Conservation (phyloP, 2,329 filamentous ascomycete species). For the Calcarisporium arbuscula region DNA sequence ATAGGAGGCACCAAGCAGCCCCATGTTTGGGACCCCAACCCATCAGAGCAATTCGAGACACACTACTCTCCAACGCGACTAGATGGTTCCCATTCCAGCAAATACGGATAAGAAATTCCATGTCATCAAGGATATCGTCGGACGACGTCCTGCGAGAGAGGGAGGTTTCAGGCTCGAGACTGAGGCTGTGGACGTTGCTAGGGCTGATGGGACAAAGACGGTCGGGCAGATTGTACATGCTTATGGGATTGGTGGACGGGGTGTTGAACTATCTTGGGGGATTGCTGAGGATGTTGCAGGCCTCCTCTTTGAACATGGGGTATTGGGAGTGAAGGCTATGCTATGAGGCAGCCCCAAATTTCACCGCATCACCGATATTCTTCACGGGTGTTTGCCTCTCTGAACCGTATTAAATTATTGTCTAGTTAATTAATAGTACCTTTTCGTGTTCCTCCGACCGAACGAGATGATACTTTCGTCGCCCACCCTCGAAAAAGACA, state of each 20-base stretch:
- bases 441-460: no score
- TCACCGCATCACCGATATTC: conserved; percentile 1
- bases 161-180: conserved; percentile 38
- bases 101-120: conserved; percentile 18
- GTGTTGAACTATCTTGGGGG: conserved; percentile 52
- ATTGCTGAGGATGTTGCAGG: conserved; percentile 34
- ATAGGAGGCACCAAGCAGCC: conserved; percentile 61
- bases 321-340: conserved; percentile 26
- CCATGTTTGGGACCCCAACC: conserved; percentile 45
- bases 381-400: no score
- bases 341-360: neutral
- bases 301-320: conserved; percentile 15
- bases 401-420: no score
- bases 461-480: no score
- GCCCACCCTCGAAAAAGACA: no score
- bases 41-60: no score
- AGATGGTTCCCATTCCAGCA: no score
- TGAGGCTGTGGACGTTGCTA: conserved; percentile 10
- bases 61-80: no score
- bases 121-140: conserved; percentile 38
- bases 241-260: conserved; percentile 51
- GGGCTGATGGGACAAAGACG: conserved; percentile 6
- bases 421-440: no score
- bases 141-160: conserved; percentile 36
- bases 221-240: conserved; percentile 36